These are phyloP conservation scores for Colletotrichum coccodes DNA, from an alignment of 2,329 filamentous ascomycete genomes.

Conservation along the genomic window DNA sequence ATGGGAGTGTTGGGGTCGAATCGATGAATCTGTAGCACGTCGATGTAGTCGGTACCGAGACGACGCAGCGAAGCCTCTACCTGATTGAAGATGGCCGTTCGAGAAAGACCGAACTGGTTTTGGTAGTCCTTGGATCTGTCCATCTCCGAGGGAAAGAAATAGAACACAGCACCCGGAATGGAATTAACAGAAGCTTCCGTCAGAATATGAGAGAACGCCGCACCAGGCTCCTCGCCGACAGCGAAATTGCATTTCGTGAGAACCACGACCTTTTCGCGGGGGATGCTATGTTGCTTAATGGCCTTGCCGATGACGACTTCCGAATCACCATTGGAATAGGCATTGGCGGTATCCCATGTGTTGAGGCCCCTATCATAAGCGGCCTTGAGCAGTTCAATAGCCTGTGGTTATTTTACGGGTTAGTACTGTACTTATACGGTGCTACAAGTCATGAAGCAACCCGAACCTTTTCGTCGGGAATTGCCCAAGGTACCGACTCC, in stretches of 20 bases:
- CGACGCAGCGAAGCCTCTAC: slow-evolving; percentile 68
- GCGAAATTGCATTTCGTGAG: slow-evolving; percentile 64
- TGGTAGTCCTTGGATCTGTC: slow-evolving; percentile 39
- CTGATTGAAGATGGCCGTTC: slow-evolving; percentile 72
- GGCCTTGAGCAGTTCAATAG: slow-evolving; percentile 68
- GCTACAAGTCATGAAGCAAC: no score
- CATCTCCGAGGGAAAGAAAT: slow-evolving; percentile 34
- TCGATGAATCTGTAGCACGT: slow-evolving; percentile 69
- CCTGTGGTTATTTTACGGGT: slow-evolving; percentile 43
- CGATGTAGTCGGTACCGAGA: slow-evolving; percentile 66
- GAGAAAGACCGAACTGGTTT: slow-evolving; percentile 59
- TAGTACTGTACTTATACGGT: no score
- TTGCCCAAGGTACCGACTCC: slow-evolving; percentile 63
- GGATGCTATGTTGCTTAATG: slow-evolving; percentile 67
- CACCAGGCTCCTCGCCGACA: slow-evolving; percentile 56
- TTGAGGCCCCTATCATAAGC: slow-evolving; percentile 73
- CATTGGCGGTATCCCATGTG: slow-evolving; percentile 65
- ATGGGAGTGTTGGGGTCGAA: slow-evolving; percentile 60
- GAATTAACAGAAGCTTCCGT: not conserved
- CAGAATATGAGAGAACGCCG: slow-evolving; percentile 31
- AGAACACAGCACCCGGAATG: not conserved
- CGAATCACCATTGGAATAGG: slow-evolving; percentile 65
- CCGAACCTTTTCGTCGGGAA: no score
- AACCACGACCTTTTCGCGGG: slow-evolving; percentile 66
- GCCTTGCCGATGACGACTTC: slow-evolving; percentile 67